Base-by-base conservation (phyloP, 1,284 basidiomycete species). In the Ustilago sp. region DNA sequence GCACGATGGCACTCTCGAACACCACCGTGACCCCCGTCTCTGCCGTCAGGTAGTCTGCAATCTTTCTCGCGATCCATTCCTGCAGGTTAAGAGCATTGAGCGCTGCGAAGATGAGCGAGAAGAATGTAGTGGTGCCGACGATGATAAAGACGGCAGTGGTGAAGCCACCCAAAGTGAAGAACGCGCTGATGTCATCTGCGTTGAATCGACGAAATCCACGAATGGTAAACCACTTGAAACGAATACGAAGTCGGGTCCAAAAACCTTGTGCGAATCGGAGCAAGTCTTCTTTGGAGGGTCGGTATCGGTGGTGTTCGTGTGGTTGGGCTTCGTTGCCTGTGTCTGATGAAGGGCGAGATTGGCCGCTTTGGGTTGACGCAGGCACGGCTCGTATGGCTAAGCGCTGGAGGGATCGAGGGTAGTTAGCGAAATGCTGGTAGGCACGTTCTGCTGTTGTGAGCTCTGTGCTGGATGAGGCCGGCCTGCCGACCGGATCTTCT, bases 151-250 rank as follows among this genome's bases (percentile, higher is more conserved):
- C 87, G 4, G 93, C 94, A 83, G 98, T 94, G 71, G 95, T 95
- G 87, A 98, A 63, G 9, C 81, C 81, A 12, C 83, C 84, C 91
- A 95, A 94, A 54, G 94, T 96, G 52, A 97, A 88, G 87, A 99
- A 98, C 1, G 95, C 96, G 59, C 94, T 96, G 67, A 97, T 93
- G 86, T 99, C 97, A 86, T 99, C 97, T 56, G 93, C 92, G 79
- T 98, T 95, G 88, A 97, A 99, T 79, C 91, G 92, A 38, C 96
- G 90, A 88, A 98, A 99, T 0, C 94, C 94, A 76, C 94, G 90
- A 80, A 99, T 97, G 11, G 94, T 95, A 79, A 96, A 93, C 97
- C 97, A 99, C 86, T 95, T 95, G 88, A 98, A 94, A n/a, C 94
- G 91, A 77, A 99, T 94, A 15, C 92, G 90, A 39, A 94, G 86